These are phyloP conservation scores for Durotheca rogersii DNA, from an alignment of 495 filamentous ascomycete genomes.

Conservation along the genomic window DNA sequence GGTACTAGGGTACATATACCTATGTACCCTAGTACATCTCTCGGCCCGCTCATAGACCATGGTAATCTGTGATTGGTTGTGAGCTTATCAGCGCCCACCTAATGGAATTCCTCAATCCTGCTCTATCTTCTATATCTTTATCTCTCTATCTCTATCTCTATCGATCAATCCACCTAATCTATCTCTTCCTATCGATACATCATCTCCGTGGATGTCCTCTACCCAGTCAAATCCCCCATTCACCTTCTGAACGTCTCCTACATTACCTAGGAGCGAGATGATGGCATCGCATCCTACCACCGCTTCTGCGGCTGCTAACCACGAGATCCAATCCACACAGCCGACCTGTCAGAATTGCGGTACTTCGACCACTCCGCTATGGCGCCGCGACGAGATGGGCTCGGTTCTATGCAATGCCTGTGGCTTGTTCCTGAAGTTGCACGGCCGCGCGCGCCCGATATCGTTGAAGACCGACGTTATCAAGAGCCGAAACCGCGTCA, in stretches of 20 bases:
- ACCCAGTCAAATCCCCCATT: slow-evolving; percentile 19
- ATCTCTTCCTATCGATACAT: slow-evolving; percentile 31
- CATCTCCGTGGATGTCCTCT: slow-evolving; percentile 21
- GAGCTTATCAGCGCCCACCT: slow-evolving; percentile 32
- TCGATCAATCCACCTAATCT: too few relatives aligned
- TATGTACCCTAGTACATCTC: neutral
- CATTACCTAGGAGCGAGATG: slow-evolving; percentile 28
- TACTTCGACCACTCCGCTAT: slow-evolving; percentile 93
- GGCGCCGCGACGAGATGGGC: slow-evolving; percentile 93
- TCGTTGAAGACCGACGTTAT: slow-evolving; percentile 99
- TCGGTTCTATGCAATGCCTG: slow-evolving; percentile 99
- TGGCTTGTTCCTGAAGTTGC: slow-evolving; percentile 94
- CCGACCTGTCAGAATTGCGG: slow-evolving; percentile 96
- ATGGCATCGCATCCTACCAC: slow-evolving; percentile 37
- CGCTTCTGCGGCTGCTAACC: slow-evolving; percentile 45
- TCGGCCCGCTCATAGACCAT: slow-evolving; percentile 15
- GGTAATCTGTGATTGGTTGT: slow-evolving; percentile 19
- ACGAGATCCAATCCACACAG: slow-evolving; percentile 69
- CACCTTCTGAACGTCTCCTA: slow-evolving; percentile 8
- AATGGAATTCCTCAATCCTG: slow-evolving; percentile 34
- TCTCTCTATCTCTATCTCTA: slow-evolving; percentile 37
- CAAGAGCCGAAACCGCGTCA: slow-evolving; percentile 97
- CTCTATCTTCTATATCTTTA: slow-evolving; percentile 41
- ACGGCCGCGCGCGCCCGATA: slow-evolving; percentile 88
- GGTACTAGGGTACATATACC: neutral